phyloP scores from a whole-genome alignment of 2,329 filamentous ascomycete species.

The Fusarium chaquense region DNA sequence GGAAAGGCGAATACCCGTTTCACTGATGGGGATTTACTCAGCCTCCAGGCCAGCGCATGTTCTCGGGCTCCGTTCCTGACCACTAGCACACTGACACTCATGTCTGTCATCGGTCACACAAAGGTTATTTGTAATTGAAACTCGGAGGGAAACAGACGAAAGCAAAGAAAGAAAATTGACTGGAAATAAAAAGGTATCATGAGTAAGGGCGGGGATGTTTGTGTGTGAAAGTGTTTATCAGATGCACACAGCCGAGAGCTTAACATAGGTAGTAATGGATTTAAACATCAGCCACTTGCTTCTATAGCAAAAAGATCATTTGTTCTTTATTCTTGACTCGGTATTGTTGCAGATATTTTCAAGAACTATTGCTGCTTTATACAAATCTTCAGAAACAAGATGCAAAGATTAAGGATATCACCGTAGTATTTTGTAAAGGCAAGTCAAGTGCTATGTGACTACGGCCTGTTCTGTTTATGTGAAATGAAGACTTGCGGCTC shows the following conservation, averaged over 20 bases:
- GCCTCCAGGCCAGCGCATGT: constrained; percentile 81
- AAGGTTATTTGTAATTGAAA: too few species aligned
- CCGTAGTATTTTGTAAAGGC: too few species aligned
- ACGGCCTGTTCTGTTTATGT: too few species aligned
- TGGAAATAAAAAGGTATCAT: background rate
- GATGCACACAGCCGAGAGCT: background rate
- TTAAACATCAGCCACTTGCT: background rate
- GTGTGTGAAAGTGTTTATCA: background rate
- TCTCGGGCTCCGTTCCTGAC: constrained; percentile 81
- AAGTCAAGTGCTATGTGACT: too few species aligned
- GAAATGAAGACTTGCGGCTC: background rate
- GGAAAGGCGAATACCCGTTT: constrained; percentile 66
- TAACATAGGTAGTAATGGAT: background rate
- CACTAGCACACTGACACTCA: constrained; percentile 64
- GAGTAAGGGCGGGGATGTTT: background rate
- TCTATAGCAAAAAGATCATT: background rate
- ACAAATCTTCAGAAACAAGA: too few species aligned
- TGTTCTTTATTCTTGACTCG: too few species aligned
- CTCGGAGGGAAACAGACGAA: background rate
- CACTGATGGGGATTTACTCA: constrained; percentile 72
- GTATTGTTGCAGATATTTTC: too few species aligned
- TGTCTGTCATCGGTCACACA: background rate
- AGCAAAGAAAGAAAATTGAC: background rate
- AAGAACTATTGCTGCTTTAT: too few species aligned
- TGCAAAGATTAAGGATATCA: too few species aligned